Evolutionary conservation across 1,139 yeast genomes (phyloP), one percentile per base, ranked within the genome.

Genomic region (Lizanozyma gosingica): DNA sequence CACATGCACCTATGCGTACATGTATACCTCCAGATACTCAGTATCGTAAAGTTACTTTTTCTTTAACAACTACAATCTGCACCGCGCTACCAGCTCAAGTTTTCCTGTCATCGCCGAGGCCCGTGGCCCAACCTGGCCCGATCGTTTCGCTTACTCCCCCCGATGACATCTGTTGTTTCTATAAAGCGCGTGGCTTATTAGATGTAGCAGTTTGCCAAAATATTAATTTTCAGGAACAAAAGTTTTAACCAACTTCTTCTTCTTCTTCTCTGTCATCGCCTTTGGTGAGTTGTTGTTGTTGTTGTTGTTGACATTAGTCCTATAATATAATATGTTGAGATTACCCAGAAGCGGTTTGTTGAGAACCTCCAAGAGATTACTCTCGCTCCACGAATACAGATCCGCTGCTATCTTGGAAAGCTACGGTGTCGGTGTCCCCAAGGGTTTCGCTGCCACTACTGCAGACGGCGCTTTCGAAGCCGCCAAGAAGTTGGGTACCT

Each of bases 361-460:
- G 29, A 22, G 11, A 11, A 22, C 29, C 6, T 22, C 29, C 29
- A 75, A 73, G 56, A 80, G 97, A 76, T 72, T 71, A 66, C 72
- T 90, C 54, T 88, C 97, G 33, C 80, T 92, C 54, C 98, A 92
- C 61, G 99, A 92, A 69, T 94, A 67, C 79, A 87, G 97, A 63
- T 87, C 97, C 34, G 97, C 98, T 43, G 86, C 85, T 50, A 69
- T 92, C 47, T 78, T 92, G 56, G 77, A 79, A 61, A 44, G 69
- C 18, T 92, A 87, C 69, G 96, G 94, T 51, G 80, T 92, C 40
- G 90, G 90, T 50, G 90, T 88, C 41, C 98, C 99, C 47, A 73
- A 71, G 46, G 99, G 99, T 57, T 79, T 73, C 50, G 94, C 96
- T 45, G 95, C 98, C 48, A 77, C 82, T 55, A 84, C 95, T 43